Conservation (phyloP, 371 early-diverging fungal genomes). For the Mucor indicus region DNA sequence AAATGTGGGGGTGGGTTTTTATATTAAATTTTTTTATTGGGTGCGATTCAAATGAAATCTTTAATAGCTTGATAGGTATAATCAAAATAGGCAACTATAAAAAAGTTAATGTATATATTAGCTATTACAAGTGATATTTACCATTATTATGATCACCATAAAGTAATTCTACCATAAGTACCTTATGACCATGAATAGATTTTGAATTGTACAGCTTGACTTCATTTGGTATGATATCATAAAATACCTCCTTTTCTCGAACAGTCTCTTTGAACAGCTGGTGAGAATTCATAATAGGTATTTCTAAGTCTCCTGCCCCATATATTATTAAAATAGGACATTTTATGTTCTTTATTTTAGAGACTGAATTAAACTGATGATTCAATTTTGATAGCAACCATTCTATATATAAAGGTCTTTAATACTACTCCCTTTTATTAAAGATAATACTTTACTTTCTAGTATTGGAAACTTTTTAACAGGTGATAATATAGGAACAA, state of each 20-base stretch:
- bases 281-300: slow-evolving; percentile 36
- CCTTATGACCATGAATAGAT: slow-evolving; percentile 1
- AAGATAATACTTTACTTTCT: slow-evolving; percentile 22
- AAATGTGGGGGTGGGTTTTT: neutral
- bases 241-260: too few relatives aligned
- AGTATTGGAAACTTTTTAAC: slow-evolving; percentile 25
- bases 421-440: neutral
- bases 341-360: slow-evolving; percentile 36
- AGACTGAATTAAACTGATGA: slow-evolving; percentile 39
- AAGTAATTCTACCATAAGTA: slow-evolving; percentile 21
- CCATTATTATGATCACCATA: slow-evolving; percentile 44
- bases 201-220: slow-evolving; percentile 19
- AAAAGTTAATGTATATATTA: too few relatives aligned
- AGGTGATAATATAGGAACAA: slow-evolving; percentile 35
- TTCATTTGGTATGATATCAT: slow-evolving; percentile 31
- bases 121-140: too few relatives aligned
- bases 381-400: slow-evolving; percentile 29
- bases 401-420: slow-evolving; percentile 10
- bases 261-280: slow-evolving; percentile 35
- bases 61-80: slow-evolving; percentile 29
- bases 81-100: slow-evolving; percentile 42
- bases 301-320: slow-evolving; percentile 37
- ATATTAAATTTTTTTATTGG: too few relatives aligned
- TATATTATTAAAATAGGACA: slow-evolving; percentile 37
- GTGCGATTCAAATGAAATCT: slow-evolving; percentile 8